Evolutionary conservation across 2,329 filamentous ascomycete species (phyloP), one percentile per base, ranked within the genome.

Genomic region (Alternaria metachromatica): DNA sequence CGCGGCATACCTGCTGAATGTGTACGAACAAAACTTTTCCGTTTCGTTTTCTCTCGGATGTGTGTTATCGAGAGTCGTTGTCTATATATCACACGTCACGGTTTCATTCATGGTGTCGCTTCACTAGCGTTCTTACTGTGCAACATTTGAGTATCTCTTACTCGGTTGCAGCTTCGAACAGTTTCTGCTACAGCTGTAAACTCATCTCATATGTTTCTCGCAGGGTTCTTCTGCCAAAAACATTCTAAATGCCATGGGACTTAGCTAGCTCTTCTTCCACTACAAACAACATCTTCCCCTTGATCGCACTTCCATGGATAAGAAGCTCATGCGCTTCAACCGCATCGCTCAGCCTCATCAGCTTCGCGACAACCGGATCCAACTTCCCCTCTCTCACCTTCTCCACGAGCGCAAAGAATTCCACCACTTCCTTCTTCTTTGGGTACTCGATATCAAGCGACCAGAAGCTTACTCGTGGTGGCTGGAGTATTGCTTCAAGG

Each of bases 201-300:
- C 6, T 33, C 3, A 33, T 33, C 13, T 33, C 2, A 2, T 2
- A 33, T 15, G 4, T 33, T 13, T 33, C 13, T 33, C 2, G 6
- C 30, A 33, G 30, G 30, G 30, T 8, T 33, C 6, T 15, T 8
- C 30, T 33, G 13, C 6, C 13, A 15, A 33, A 7, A 33, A 33
- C 13, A 15, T 8, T 55, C 41, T 53, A 65, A 21, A 60, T 33
- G 15, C 60, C 60, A 54, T 43, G 37, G 11, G 49, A n/a, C 8
- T 26, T 30, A 18, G 63, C 63, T 13, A 65, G 23, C 7, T 49
- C 51, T 33, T 25, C 55, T 3, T 60, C 63, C 11, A 63, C 63
- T 26, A 63, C 11, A 28, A 65, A 65, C 46, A 65, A 8, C 60
- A 60, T 44, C 53, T 60, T 65, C 6, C 63, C 63, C 37, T 60